Evolutionary conservation across 2,329 filamentous ascomycete genomes (phyloP), one percentile per base, ranked within the genome.

Genomic region (Escovopsis sp.): DNA sequence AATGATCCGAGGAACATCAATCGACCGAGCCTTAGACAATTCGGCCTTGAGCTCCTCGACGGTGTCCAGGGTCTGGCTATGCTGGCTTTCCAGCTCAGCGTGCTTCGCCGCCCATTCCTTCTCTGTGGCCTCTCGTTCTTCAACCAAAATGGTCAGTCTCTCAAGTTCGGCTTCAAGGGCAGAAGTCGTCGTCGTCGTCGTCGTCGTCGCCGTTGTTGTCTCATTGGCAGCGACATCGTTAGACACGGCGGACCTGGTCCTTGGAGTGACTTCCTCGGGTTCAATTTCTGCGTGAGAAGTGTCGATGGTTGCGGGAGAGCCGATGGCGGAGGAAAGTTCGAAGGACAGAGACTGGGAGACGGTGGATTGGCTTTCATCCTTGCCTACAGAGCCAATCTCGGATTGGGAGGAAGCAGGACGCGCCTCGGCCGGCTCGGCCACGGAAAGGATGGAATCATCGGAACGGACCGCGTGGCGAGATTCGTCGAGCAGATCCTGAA

Each of bases 31-130:
- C 57, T 84, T 86, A 36, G 82, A 78, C 4, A 94, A 69, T 55
- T 94, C 85, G 0, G 79, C 78, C 69, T 93, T 95, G 45, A 98
- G 77, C 55, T 91, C 84, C 53, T 96, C 88, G 2, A 98, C 82
- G 41, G 93, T 77, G 51, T 85, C 82, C 4, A 96, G 69, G 2
- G 85, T 81, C 46, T 86, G 78, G 49, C 81, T 79, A 57, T 98
- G 87, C 59, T 87, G 75, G 46, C 77, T 72, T 55, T 94, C 82
- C 12, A 98, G 72, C 54, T 88, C 74, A n/a, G 77, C 75, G 57
- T 95, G 95, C 52, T 80, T 85, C 49, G 81, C 72, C 2, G 80
- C 74, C 26, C 96, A 73, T 49, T 83, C 69, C 46, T 70, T 71
- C 55, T 94, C 80, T 19, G 80, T 79, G 39, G 74, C 72, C 53